Base-by-base conservation (phyloP, 805 yeast species). In the Ogataea ramenticola region DNA sequence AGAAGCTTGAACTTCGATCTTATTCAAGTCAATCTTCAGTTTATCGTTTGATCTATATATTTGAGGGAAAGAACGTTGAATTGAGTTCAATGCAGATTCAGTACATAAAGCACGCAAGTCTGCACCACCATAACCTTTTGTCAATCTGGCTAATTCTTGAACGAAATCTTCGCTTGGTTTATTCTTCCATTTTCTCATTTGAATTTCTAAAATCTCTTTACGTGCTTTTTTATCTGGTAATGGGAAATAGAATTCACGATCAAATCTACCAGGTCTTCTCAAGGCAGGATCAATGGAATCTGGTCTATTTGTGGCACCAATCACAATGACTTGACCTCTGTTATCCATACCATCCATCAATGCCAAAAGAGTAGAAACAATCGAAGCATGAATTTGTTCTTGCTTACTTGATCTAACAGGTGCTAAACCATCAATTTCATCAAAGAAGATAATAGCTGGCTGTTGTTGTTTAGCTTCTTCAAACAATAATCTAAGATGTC, bases 261-360 rank as follows among this genome's bases (percentile, higher is more conserved):
- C 99, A 57, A 93, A 93, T 62, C 99, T 75, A 1, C 99, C 99
- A 0, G 99, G 99, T 55, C 99, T 76, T 57, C 99, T 76, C 46
- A 93, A 71, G 0, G 99, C 99, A 1, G 99, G 97, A 64, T 93
- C 99, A n/a, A 93, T 86, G 0, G 97, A 86, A 65, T 93, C 98
- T 0, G 99, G 99, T 57, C 99, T 72, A 65, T 93, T 93, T 0
- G 99, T 93, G 1, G 99, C 99, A 46, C 99, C 99, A 53, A 93
- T 90, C 2, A 93, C 96, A 50, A 93, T 91, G 17, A 93, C 98
- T 60, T 93, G 98, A 8, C 99, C 99, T 60, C 98, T 79, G 53
- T 89, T 89, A 61, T 91, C 98, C 98, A 93, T 93, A 55, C 99
- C 99, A 63, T 93, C 99, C 99, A 93, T 93, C 42, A 93, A 68